phyloP scores from a whole-genome alignment of 2,329 filamentous ascomycete species.

The Fusarium concolor region DNA sequence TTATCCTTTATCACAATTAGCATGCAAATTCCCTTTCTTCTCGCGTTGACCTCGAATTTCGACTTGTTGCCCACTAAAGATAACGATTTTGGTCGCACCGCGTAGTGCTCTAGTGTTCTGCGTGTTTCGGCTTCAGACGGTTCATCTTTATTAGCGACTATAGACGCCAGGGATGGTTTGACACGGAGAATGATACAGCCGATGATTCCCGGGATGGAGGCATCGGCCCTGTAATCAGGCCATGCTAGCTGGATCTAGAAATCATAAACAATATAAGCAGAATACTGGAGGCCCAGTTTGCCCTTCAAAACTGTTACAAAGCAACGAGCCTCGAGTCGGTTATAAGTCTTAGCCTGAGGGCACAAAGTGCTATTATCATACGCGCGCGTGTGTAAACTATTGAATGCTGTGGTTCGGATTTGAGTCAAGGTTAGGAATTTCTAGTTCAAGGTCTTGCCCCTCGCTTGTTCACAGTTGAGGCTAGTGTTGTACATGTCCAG shows the following conservation, averaged over 20 bases:
- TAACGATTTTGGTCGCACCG: background rate
- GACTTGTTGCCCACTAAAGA: background rate
- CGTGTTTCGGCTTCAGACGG: constrained; percentile 28
- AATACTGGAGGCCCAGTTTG: background rate
- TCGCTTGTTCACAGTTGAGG: too few species aligned
- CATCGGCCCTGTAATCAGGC: background rate
- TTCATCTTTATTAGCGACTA: background rate
- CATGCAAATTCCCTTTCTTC: background rate
- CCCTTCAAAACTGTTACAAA: too few species aligned
- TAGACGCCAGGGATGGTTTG: background rate
- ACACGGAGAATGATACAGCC: background rate
- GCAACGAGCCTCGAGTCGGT: too few species aligned
- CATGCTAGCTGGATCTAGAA: fast-evolving
- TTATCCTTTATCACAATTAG: too few species aligned
- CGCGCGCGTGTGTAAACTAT: too few species aligned
- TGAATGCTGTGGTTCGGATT: background rate
- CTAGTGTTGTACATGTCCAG: too few species aligned
- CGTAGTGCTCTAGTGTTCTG: background rate
- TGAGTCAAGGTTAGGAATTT: too few species aligned
- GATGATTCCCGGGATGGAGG: constrained; percentile 10
- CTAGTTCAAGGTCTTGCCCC: too few species aligned
- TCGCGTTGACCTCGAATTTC: background rate
- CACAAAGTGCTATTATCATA: too few species aligned
- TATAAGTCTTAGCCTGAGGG: too few species aligned
- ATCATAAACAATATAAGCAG: too few species aligned